Evolutionary conservation across 140 eudicot genomes (phyloP).

Genomic region (Eryngium alpinum): DNA sequence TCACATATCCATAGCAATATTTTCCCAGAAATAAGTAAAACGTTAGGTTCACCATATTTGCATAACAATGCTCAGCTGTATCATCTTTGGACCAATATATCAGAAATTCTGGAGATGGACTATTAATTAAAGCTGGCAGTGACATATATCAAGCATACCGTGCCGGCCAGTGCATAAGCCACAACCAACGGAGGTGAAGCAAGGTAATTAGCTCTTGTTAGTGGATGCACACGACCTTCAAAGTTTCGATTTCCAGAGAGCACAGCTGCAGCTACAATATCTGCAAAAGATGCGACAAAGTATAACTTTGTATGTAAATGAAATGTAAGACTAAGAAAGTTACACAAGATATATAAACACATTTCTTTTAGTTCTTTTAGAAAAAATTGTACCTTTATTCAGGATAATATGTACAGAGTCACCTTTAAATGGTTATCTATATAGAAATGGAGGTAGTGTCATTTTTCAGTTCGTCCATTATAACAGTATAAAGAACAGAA

Average conservation of each 20-base stretch:
- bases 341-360: not conserved
- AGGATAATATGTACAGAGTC: not conserved
- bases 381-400: too few species aligned
- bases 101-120: not conserved
- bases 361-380: too few species aligned
- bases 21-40: too few species aligned
- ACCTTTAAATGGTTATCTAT: not conserved
- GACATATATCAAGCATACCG: conserved; percentile 36
- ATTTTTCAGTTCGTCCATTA: not conserved
- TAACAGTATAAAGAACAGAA: not conserved
- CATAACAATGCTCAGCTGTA: not conserved
- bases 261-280: conserved; percentile 93
- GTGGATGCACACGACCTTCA: conserved; percentile 98
- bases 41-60: not conserved
- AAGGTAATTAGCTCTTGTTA: conserved; percentile 95
- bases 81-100: not conserved
- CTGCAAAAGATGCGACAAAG: conserved; percentile 26
- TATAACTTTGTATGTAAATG: too few species aligned
- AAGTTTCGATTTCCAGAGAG: conserved; percentile 97
- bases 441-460: not conserved
- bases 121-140: not conserved
- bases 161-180: conserved; percentile 98
- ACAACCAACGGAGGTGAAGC: conserved; percentile 94
- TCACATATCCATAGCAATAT: too few species aligned
- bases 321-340: not conserved